Percentiles rank a stretch among this genome's conserved stretches.
Conservation (phyloP, 192 early-diverging fungal genomes). For the Backusella australiensis region DNA sequence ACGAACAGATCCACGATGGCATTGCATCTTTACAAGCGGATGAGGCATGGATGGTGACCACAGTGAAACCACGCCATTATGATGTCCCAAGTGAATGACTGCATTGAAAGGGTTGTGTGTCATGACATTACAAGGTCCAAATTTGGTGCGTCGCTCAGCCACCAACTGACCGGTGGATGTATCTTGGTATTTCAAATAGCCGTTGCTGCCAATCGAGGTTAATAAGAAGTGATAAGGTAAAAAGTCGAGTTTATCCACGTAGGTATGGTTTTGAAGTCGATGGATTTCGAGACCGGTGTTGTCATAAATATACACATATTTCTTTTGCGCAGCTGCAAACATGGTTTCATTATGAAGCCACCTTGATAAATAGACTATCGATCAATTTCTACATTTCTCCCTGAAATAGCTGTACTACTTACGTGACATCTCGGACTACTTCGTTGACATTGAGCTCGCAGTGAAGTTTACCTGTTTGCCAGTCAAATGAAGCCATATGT, state of each 20-base stretch:
- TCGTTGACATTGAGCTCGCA: conserved; percentile 88
- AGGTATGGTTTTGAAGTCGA: conserved; percentile 77
- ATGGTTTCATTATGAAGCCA: conserved; percentile 96
- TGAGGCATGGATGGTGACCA: conserved; percentile 85
- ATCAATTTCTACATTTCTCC: neutral
- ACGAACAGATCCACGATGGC: conserved; percentile 84
- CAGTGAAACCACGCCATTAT: conserved; percentile 84
- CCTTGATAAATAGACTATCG: conserved; percentile 19
- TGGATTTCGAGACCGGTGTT: conserved; percentile 88
- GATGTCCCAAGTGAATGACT: conserved; percentile 88
- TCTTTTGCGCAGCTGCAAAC: conserved; percentile 95
- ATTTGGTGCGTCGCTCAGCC: conserved; percentile 71
- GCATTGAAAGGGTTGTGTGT: conserved; percentile 90
- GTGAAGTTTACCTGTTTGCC: conserved; percentile 74
- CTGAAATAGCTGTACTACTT: conserved; percentile 18
- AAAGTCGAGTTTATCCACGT: conserved; percentile 84
- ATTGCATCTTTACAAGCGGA: conserved; percentile 93
- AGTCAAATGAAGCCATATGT: conserved; percentile 90
- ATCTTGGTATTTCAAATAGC: conserved; percentile 90
- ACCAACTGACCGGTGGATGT: conserved; percentile 87
- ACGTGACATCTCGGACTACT: conserved; percentile 84
- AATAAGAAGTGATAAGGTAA: conserved; percentile 93
- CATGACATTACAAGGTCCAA: conserved; percentile 82
- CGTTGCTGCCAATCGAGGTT: conserved; percentile 76
- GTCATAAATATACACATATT: conserved; percentile 95